Evolutionary conservation across 1,284 basidiomycete species (phyloP).

Genomic region (Papiliotrema laurentii): DNA sequence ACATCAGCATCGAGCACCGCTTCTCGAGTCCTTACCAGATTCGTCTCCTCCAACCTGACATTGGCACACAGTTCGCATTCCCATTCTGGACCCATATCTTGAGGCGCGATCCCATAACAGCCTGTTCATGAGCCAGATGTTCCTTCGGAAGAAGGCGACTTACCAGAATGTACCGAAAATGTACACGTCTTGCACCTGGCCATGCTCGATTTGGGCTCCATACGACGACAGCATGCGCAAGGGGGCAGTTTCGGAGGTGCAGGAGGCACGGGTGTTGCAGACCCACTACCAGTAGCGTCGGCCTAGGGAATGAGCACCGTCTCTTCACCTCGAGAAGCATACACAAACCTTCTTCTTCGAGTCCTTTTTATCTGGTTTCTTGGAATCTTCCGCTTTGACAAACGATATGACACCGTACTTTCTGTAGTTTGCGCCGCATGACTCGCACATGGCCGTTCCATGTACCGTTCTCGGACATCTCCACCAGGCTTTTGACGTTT

Average conservation of each 20-base stretch:
- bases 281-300: slow-evolving; percentile 24
- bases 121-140: slow-evolving; percentile 39
- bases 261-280: slow-evolving; percentile 38
- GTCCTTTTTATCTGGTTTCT: slow-evolving; percentile 26
- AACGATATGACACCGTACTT: slow-evolving; percentile 70
- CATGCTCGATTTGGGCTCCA: slow-evolving; percentile 67
- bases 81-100: slow-evolving; percentile 64
- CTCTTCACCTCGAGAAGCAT: neutral
- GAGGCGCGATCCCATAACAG: slow-evolving; percentile 65
- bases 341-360: slow-evolving; percentile 56
- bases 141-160: slow-evolving; percentile 13
- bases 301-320: neutral
- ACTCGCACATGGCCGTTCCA: slow-evolving; percentile 68
- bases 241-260: slow-evolving; percentile 58
- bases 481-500: slow-evolving; percentile 75
- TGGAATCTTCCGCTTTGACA: slow-evolving; percentile 39
- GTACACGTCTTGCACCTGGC: slow-evolving; percentile 73
- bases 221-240: slow-evolving; percentile 70
- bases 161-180: slow-evolving; percentile 70
- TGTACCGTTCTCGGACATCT: slow-evolving; percentile 70
- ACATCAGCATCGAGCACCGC: neutral
- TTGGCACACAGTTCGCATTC: slow-evolving; percentile 80
- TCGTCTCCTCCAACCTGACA: slow-evolving; percentile 67
- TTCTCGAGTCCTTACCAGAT: slow-evolving; percentile 66
- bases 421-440: slow-evolving; percentile 69